phyloP scores from a whole-genome alignment of 495 filamentous ascomycete genomes.

The Penicillium angulare region DNA sequence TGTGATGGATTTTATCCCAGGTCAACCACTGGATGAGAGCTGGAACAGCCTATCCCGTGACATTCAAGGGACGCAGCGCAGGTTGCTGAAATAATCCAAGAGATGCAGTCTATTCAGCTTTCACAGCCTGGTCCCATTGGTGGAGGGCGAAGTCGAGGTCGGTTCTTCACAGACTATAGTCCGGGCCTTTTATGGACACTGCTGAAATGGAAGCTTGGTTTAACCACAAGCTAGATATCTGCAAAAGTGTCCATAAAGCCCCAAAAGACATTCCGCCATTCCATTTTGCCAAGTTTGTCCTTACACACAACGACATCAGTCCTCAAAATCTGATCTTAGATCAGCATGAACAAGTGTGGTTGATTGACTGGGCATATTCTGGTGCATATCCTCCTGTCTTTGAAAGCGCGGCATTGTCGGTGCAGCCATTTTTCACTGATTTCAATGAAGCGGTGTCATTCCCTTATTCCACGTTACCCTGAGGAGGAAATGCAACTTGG shows the following conservation, averaged over 20 bases:
- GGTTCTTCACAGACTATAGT: slow-evolving; percentile 28
- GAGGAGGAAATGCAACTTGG: slow-evolving; percentile 16
- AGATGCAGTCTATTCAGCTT: slow-evolving; percentile 22
- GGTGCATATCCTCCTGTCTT: slow-evolving; percentile 28
- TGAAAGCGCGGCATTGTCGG: slow-evolving; percentile 19
- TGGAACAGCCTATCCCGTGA: slow-evolving; percentile 20
- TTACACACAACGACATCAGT: slow-evolving; percentile 26
- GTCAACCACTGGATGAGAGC: slow-evolving; percentile 22
- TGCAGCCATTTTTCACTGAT: slow-evolving; percentile 14
- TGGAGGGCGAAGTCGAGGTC: slow-evolving; percentile 21
- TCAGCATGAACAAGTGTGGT: slow-evolving; percentile 17
- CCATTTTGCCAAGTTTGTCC: slow-evolving; percentile 23
- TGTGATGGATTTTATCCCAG: slow-evolving; percentile 34
- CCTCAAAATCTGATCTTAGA: slow-evolving; percentile 29
- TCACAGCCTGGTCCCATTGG: slow-evolving; percentile 25
- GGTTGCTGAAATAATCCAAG: slow-evolving; percentile 18
- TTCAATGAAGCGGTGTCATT: slow-evolving; percentile 17
- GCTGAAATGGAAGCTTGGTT: slow-evolving; percentile 31
- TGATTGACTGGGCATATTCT: slow-evolving; percentile 29
- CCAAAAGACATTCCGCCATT: slow-evolving; percentile 20
- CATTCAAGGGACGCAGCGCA: slow-evolving; percentile 14
- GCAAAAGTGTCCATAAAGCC: slow-evolving; percentile 15
- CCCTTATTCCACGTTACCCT: slow-evolving; percentile 16
- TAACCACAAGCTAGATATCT: slow-evolving; percentile 29
- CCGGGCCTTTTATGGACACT: slow-evolving; percentile 27